A percentile compares a stretch with the other conserved stretches of the same genome.
Evolutionary conservation across 208 protist genomes (phyloP).

Genomic region (Sergeia podlipaevii): DNA sequence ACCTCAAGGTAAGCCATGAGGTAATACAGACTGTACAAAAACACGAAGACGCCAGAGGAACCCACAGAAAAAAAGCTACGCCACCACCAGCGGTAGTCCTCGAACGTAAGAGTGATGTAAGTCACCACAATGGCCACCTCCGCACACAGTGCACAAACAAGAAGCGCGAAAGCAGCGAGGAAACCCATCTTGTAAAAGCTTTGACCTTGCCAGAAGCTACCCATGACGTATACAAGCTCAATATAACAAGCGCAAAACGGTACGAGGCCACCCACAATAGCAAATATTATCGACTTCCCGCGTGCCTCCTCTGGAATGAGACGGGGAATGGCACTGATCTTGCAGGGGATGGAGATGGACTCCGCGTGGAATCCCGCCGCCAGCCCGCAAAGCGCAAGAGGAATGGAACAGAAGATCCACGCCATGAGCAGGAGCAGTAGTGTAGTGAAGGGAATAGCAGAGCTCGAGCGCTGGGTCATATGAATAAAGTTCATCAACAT

Average conservation of each 20-base stretch:
- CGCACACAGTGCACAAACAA: slow-evolving; percentile 91
- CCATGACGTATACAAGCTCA: slow-evolving; percentile 96
- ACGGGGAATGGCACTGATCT: slow-evolving; percentile 94
- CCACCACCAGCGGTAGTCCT: slow-evolving; percentile 99
- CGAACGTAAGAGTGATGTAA: slow-evolving; percentile 94
- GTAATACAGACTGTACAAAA: slow-evolving; percentile 93
- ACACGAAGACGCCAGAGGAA: slow-evolving; percentile 85
- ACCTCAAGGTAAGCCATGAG: slow-evolving; percentile 79
- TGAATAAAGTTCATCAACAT: slow-evolving; percentile 65
- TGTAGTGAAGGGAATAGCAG: slow-evolving; percentile 60
- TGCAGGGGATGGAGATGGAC: slow-evolving; percentile 55
- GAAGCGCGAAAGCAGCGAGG: slow-evolving; percentile 91
- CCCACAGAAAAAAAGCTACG: slow-evolving; percentile 85
- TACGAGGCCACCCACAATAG: slow-evolving; percentile 66
- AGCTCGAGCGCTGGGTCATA: slow-evolving; percentile 46
- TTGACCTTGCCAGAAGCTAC: slow-evolving; percentile 87
- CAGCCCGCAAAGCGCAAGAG: slow-evolving; percentile 90
- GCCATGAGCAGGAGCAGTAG: slow-evolving; percentile 39
- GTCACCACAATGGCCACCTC: slow-evolving; percentile 97
- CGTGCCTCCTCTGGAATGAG: slow-evolving; percentile 80
- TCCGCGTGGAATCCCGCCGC: slow-evolving; percentile 86
- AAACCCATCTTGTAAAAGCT: slow-evolving; percentile 97
- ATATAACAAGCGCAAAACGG: slow-evolving; percentile 98
- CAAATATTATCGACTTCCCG: not conserved
- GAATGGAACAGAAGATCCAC: slow-evolving; percentile 92